Conservation (phyloP, 352 stramenopile species). For the Pythium coloratum region DNA sequence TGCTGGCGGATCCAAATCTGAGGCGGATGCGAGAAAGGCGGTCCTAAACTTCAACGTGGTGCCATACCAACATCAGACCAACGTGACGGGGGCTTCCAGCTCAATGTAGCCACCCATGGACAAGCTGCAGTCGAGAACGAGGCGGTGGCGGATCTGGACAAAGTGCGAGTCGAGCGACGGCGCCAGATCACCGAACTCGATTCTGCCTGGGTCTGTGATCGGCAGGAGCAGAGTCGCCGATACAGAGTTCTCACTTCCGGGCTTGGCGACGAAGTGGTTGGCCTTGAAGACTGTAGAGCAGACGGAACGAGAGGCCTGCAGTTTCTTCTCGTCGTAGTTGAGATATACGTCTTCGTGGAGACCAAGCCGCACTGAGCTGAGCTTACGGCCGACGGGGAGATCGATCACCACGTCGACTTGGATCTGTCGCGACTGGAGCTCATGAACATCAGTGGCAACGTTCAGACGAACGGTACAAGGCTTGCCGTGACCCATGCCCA, state of each 20-base stretch:
- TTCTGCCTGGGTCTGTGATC: conserved; percentile 2
- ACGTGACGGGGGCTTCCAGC: neutral
- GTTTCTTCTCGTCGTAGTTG: neutral
- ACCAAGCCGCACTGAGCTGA: neutral
- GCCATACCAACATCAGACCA: neutral
- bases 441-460: neutral
- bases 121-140: conserved; percentile 8
- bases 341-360: conserved; percentile 6
- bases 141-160: conserved; percentile 8
- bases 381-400: neutral
- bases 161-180: conserved; percentile 2
- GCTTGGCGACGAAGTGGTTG: neutral
- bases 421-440: neutral
- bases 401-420: conserved; percentile 8
- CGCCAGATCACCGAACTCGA: neutral
- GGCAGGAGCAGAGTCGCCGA: neutral
- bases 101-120: neutral
- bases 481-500: conserved; percentile 4
- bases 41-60: no score
- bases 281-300: conserved; percentile 1
- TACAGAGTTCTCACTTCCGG: neutral
- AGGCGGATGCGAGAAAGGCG: neutral
- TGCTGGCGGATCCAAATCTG: neutral
- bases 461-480: conserved; percentile 3
- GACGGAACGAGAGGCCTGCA: neutral